Base-by-base conservation (phyloP, 2,329 filamentous ascomycete species). In the Whalleya microplaca region DNA sequence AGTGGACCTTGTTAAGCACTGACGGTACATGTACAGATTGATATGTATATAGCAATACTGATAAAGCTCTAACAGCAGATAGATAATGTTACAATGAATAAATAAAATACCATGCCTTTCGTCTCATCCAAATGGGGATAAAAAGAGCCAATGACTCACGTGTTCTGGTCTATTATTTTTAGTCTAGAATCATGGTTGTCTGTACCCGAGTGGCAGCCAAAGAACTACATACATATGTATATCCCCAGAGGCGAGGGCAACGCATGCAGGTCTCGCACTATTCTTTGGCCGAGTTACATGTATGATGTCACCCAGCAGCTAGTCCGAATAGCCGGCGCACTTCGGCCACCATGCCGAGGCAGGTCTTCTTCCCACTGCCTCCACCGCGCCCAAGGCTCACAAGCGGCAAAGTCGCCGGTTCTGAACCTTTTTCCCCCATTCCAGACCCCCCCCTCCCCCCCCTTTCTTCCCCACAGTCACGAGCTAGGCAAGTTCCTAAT, bases 281-380 rank as follows among this genome's bases (percentile, higher is more conserved):
- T 61, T n/a, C 6, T 59, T 63, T 48, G 47, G 56, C 55, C 58
- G 61, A 64, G 54, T n/a, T n/a, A n/a, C 53, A 56, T 27, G 56
- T n/a, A n/a, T 62, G 59, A 61, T 62, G 61, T 59, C 59, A 62
- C 57, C 54, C 58, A 21, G 37, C 19, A 41, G 41, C 43, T 60
- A 60, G 50, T 41, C 55, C 60, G 58, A 55, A 53, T 56, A 54
- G 20, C 61, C 57, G 59, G 55, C 54, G 50, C 50, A 49, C n/a
- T 51, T 53, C 54, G 45, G 44, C 48, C 48, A 61, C 44, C 59
- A 60, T 63, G 61, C 63, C 63, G 63, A 65, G 59, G 63, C 58
- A 20, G 27, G 48, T 56, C 47, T 47, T 18, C 43, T 40, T 21
- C 40, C n/a, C 21, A 14, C 3, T n/a, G 10, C 14, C n/a, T 8